Percentiles rank a stretch among this genome's conserved stretches.
Evolutionary conservation across 2,329 filamentous ascomycete genomes (phyloP).

Genomic region (Allantophomopsis lycopodina): DNA sequence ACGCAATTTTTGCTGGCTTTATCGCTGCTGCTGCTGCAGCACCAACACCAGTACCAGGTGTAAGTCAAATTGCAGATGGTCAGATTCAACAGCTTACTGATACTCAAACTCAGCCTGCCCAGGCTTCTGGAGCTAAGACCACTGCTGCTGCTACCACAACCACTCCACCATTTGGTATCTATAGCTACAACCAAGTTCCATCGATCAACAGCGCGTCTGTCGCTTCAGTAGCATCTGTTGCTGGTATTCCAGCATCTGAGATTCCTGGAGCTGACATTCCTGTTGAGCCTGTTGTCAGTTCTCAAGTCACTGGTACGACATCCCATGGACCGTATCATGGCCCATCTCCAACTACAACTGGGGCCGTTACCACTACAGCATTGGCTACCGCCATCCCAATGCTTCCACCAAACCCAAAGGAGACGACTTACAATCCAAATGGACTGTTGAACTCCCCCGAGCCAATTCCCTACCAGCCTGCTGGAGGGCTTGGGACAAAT

Average conservation of each 20-base stretch:
- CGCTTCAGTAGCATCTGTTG: conserved; percentile 10
- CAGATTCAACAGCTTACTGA: conserved; percentile 2
- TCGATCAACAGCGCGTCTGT: conserved; percentile 12
- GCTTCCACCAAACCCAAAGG: conserved; percentile 43
- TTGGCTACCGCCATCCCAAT: conserved; percentile 42
- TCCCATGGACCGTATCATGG: conserved; percentile 58
- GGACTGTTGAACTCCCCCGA: conserved; percentile 53
- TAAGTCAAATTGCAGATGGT: conserved; percentile 5
- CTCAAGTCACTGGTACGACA: conserved; percentile 40
- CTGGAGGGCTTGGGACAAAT: conserved; percentile 64
- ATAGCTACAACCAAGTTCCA: conserved; percentile 12
- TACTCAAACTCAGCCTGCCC: no score
- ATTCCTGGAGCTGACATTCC: conserved; percentile 13
- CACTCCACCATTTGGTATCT: conserved; percentile 5
- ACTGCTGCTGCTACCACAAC: conserved; percentile 1
- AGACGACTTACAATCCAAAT: conserved; percentile 58
- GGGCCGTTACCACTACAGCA: conserved; percentile 46
- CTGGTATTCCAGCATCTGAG: conserved; percentile 11
- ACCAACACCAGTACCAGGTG: conserved; percentile 2
- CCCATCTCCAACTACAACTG: conserved; percentile 49
- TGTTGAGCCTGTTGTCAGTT: conserved; percentile 26
- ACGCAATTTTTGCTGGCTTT: conserved; percentile 7
- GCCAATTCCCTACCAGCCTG: conserved; percentile 60
- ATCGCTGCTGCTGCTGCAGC: conserved; percentile 7
- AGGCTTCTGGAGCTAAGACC: neutral